These are phyloP conservation scores for Gnetum montanum DNA, from an alignment of 75 land plant genomes.

Conservation along the genomic window DNA sequence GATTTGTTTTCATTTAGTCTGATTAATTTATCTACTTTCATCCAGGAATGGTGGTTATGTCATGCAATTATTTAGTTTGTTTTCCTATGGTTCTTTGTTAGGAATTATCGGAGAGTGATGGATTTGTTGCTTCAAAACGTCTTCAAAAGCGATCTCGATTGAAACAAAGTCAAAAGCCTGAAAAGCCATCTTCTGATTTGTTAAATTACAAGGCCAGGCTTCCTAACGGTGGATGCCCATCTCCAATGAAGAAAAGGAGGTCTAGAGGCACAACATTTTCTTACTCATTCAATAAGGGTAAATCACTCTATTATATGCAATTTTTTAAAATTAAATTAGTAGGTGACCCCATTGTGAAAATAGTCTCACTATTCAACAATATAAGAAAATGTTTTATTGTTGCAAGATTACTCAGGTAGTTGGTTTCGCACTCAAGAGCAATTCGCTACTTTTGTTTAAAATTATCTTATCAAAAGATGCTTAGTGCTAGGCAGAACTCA, in stretches of 20 bases:
- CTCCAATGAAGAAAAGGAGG: constrained; percentile 67
- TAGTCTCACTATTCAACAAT: background rate
- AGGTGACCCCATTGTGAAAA: background rate
- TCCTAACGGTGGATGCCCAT: constrained; percentile 55
- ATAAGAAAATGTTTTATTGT: background rate
- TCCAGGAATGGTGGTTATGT: no score
- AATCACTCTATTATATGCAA: background rate
- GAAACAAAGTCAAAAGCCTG: constrained; percentile 19
- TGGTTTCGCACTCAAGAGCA: background rate
- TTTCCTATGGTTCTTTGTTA: no score
- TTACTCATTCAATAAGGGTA: background rate
- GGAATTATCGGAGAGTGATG: no score
- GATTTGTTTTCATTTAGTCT: no score
- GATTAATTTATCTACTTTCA: no score
- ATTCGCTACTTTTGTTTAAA: background rate
- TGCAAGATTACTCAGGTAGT: background rate
- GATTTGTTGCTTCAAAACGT: constrained; percentile 12
- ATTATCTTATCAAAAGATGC: no score
- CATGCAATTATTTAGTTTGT: no score
- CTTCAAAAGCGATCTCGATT: constrained; percentile 31
- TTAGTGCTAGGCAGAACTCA: no score
- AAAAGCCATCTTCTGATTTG: constrained; percentile 16
- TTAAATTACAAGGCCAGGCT: constrained; percentile 17
- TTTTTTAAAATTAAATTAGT: background rate
- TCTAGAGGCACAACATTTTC: constrained; percentile 31